Conservation (phyloP, 1,139 yeast species). For the Yamadazyma atmosphaerica region DNA sequence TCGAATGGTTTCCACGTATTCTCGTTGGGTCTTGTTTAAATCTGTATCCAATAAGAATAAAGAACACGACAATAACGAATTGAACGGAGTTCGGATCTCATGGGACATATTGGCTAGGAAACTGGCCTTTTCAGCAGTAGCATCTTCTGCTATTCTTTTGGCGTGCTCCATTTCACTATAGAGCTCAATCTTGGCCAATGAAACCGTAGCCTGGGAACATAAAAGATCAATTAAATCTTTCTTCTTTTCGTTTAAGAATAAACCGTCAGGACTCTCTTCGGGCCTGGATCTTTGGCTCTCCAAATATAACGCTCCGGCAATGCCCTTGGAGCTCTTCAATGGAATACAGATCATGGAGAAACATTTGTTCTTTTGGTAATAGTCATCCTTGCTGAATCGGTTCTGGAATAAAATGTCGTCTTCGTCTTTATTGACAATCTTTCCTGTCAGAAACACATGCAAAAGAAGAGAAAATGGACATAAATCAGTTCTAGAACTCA, state of each 20-base stretch:
- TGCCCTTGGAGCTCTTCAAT: slow-evolving; percentile 42
- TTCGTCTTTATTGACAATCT: slow-evolving; percentile 36
- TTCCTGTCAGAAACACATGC: slow-evolving; percentile 42
- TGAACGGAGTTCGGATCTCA: slow-evolving; percentile 60
- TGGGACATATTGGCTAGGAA: slow-evolving; percentile 63
- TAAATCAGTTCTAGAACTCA: slow-evolving; percentile 42
- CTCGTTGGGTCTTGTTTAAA: slow-evolving; percentile 47
- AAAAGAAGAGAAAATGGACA: slow-evolving; percentile 46
- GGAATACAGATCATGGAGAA: slow-evolving; percentile 49
- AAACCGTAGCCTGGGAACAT: slow-evolving; percentile 56
- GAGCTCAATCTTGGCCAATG: slow-evolving; percentile 49
- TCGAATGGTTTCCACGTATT: slow-evolving; percentile 55
- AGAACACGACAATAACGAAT: slow-evolving; percentile 56
- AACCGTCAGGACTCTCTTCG: slow-evolving; percentile 9
- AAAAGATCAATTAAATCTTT: slow-evolving; percentile 45
- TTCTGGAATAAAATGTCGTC: slow-evolving; percentile 38
- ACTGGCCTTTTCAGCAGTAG: slow-evolving; percentile 59
- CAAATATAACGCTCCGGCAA: slow-evolving; percentile 50
- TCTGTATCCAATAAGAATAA: slow-evolving; percentile 53
- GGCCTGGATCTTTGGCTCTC: slow-evolving; percentile 32
- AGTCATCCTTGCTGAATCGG: slow-evolving; percentile 40
- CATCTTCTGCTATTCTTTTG: slow-evolving; percentile 57
- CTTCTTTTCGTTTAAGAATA: slow-evolving; percentile 31
- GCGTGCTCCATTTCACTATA: slow-evolving; percentile 54
- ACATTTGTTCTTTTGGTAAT: slow-evolving; percentile 36